These are phyloP conservation scores for Penicillium turbatum DNA, from an alignment of 495 filamentous ascomycete genomes.

Conservation along the genomic window DNA sequence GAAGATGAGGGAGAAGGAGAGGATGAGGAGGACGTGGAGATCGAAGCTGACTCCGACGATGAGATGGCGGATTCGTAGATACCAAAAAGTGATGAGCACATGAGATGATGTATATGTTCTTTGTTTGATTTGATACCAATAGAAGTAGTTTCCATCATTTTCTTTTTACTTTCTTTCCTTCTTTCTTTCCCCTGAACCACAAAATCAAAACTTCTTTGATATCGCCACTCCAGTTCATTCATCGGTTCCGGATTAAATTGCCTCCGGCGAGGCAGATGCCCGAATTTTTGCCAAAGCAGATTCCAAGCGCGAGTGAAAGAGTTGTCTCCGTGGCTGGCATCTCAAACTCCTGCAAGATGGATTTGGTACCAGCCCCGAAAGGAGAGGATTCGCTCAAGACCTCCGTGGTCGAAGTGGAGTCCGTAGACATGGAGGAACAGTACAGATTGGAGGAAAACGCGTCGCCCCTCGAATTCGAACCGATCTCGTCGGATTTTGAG, in stretches of 20 bases:
- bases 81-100: slow-evolving; percentile 15
- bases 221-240: slow-evolving; percentile 9
- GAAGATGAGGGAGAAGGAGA: slow-evolving; percentile 47
- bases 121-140: slow-evolving; percentile 33
- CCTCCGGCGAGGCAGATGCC: slow-evolving; percentile 28
- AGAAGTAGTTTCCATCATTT: slow-evolving; percentile 7
- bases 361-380: slow-evolving; percentile 40
- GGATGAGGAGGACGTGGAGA: slow-evolving; percentile 36
- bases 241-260: slow-evolving; percentile 36
- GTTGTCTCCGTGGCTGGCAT: slow-evolving; percentile 31
- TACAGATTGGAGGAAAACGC: slow-evolving; percentile 16
- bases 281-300: slow-evolving; percentile 30
- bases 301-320: slow-evolving; percentile 32
- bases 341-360: slow-evolving; percentile 38
- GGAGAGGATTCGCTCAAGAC: slow-evolving; percentile 39
- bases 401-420: slow-evolving; percentile 44
- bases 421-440: slow-evolving; percentile 33
- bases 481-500: slow-evolving; percentile 42
- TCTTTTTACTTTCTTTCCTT: slow-evolving; percentile 4
- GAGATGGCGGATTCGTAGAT: slow-evolving; percentile 47
- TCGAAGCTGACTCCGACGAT: slow-evolving; percentile 42
- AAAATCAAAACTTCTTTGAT: slow-evolving; percentile 2
- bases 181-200: slow-evolving; percentile 14
- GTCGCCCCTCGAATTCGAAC: slow-evolving; percentile 26
- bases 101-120: slow-evolving; percentile 22